phyloP scores from a whole-genome alignment of 257 asterid species.

The Solanum medicagineum region DNA sequence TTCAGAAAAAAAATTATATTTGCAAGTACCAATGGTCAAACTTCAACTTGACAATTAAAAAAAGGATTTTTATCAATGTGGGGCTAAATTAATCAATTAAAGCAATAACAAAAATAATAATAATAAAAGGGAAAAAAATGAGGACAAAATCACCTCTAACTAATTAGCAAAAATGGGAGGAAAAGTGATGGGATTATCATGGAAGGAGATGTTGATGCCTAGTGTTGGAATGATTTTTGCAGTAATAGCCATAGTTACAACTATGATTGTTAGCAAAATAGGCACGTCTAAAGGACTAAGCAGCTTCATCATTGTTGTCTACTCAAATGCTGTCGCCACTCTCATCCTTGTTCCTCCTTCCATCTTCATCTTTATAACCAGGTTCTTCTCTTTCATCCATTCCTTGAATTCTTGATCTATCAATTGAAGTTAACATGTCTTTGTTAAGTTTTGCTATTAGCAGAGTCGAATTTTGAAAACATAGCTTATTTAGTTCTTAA shows the following conservation, averaged over 20 bases:
- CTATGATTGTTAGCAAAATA: conserved; percentile 35
- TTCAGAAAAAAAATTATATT: not conserved
- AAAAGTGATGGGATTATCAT: not conserved
- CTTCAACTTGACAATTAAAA: not conserved
- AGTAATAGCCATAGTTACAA: conserved; percentile 22
- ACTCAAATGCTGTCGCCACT: conserved; percentile 31
- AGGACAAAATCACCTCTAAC: not conserved
- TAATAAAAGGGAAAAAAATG: not conserved
- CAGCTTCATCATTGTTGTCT: conserved; percentile 34
- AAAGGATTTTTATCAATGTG: not conserved
- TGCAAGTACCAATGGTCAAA: not conserved
- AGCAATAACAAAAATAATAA: not conserved
- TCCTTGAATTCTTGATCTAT: too few species aligned
- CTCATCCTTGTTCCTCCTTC: conserved; percentile 33
- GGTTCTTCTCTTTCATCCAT: not conserved
- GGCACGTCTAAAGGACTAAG: conserved; percentile 48
- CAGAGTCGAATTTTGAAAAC: not conserved
- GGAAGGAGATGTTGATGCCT: conserved; percentile 16
- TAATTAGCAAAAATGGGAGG: not conserved
- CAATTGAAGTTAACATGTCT: too few species aligned
- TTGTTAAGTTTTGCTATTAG: too few species aligned
- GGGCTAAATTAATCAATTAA: not conserved
- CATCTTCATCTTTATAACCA: conserved; percentile 29
- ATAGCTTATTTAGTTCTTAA: not conserved
- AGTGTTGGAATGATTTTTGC: conserved; percentile 34